phyloP scores from a whole-genome alignment of 2,329 filamentous ascomycete species.

The Fusarium tjaetaba region DNA sequence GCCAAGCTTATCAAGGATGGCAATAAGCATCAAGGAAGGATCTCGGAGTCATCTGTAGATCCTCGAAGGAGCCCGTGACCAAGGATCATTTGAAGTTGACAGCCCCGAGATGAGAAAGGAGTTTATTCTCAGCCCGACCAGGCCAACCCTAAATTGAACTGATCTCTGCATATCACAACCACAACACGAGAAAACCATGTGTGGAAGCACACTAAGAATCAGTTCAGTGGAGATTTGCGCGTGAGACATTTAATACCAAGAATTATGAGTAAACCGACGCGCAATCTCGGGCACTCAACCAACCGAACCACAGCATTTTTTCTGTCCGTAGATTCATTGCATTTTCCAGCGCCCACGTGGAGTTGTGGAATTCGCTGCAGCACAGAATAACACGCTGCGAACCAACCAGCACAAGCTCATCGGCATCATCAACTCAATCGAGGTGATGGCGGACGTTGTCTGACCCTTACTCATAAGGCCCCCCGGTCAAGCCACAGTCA shows the following conservation, averaged over 20 bases:
- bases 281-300: constrained; percentile 38
- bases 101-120: constrained; percentile 7
- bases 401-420: constrained; percentile 12
- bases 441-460: constrained; percentile 4
- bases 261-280: constrained; percentile 19
- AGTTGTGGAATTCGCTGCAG: constrained; percentile 40
- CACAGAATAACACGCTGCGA: constrained; percentile 11
- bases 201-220: not conserved
- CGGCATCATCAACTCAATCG: constrained; percentile 4
- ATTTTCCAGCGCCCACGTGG: constrained; percentile 38
- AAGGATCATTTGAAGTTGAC: constrained; percentile 11
- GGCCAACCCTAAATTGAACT: not conserved
- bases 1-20: not conserved
- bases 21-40: constrained; percentile 13
- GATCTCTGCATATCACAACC: not conserved
- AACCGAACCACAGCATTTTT: constrained; percentile 22
- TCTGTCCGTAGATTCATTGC: not conserved
- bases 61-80: constrained; percentile 8
- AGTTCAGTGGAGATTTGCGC: not conserved
- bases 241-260: constrained; percentile 29
- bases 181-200: constrained; percentile 29
- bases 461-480: constrained; percentile 3
- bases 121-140: not conserved
- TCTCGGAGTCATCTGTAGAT: constrained; percentile 32
- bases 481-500: constrained; percentile 28